Evolutionary conservation across 345 rosid species (phyloP).

Genomic region (Orychophragmus violaceus): DNA sequence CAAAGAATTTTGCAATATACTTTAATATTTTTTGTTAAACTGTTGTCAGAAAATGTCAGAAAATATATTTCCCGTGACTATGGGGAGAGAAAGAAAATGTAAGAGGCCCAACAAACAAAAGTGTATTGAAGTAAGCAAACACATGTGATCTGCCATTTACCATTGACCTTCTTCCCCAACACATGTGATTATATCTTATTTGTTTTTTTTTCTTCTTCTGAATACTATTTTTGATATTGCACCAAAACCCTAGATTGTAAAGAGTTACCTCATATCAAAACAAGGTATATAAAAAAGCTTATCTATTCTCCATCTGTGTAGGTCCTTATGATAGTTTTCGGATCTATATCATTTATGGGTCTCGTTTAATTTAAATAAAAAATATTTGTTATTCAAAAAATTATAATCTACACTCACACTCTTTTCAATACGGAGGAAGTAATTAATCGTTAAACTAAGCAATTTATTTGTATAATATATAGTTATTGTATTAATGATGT

Average conservation of each 20-base stretch:
- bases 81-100: slow-evolving; percentile 14
- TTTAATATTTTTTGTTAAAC: background rate
- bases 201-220: background rate
- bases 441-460: no score
- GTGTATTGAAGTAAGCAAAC: slow-evolving; percentile 17
- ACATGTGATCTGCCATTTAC: slow-evolving; percentile 28
- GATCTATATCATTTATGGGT: background rate
- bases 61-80: slow-evolving; percentile 21
- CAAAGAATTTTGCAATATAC: background rate
- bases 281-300: background rate
- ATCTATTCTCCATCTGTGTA: background rate
- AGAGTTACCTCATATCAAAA: background rate
- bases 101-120: slow-evolving; percentile 12
- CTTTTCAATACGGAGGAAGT: no score
- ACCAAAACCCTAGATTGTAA: background rate
- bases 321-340: background rate
- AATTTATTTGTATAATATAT: no score
- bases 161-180: slow-evolving; percentile 22
- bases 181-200: slow-evolving; percentile 22
- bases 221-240: background rate
- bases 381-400: no score
- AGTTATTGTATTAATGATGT: no score
- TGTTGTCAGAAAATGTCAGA: slow-evolving; percentile 20
- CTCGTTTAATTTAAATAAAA: no score
- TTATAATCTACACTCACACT: no score